Percentiles rank a stretch among this genome's conserved stretches.
Conservation (phyloP, 148 eudicot genomes). For the Chenopodium quinoa region DNA sequence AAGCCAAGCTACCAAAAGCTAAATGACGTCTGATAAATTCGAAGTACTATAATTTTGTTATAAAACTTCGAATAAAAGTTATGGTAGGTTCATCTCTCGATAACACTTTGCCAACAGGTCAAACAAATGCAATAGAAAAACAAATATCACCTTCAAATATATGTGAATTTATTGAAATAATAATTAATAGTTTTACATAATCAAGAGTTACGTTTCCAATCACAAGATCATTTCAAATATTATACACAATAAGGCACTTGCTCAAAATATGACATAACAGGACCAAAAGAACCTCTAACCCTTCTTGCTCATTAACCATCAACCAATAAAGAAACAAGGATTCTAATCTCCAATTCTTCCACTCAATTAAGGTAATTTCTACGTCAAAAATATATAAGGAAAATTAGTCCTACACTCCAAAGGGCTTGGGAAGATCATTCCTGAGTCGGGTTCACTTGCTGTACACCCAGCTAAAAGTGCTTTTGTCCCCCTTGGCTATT, state of each 20-base stretch:
- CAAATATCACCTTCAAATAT: not conserved
- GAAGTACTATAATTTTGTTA: too few species aligned
- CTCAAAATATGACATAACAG: not conserved
- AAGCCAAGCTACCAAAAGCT: too few species aligned
- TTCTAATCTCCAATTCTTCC: not conserved
- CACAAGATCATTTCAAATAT: constrained; percentile 9
- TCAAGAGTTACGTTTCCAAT: constrained; percentile 17
- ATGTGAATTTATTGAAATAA: constrained; percentile 21
- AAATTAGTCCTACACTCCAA: constrained; percentile 27
- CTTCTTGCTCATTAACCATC: constrained; percentile 6
- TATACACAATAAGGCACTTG: constrained; percentile 1
- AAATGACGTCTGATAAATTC: too few species aligned
- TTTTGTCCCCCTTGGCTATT: constrained; percentile 11
- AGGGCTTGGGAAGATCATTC: constrained; percentile 19
- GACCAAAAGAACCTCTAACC: constrained; percentile 13
- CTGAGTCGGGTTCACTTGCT: constrained; percentile 20
- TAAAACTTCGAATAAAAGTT: not conserved
- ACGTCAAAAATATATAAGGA: not conserved
- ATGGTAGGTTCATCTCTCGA: not conserved
- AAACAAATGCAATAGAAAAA: not conserved
- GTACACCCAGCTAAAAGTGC: constrained; percentile 4
- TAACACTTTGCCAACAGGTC: not conserved
- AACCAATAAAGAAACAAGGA: not conserved
- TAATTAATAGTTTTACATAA: constrained; percentile 27
- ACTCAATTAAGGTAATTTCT: not conserved